Percentiles rank a stretch among this genome's conserved stretches.
Evolutionary conservation across 768 basidiomycete genomes (phyloP).

Genomic region (Kwoniella mangroviensis): DNA sequence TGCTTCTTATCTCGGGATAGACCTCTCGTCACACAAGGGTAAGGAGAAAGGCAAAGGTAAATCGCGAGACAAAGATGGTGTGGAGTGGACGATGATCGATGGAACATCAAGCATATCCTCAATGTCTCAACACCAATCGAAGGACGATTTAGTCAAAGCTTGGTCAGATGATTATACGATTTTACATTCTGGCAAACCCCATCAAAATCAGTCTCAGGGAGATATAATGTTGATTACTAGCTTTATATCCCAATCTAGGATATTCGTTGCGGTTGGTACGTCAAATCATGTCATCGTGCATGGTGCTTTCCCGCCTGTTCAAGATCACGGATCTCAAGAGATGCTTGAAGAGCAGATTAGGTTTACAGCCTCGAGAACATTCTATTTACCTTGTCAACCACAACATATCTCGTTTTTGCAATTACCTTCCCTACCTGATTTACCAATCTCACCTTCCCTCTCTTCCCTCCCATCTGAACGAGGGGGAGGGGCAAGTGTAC

Average conservation of each 20-base stretch:
- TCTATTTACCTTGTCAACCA: conserved; percentile 36
- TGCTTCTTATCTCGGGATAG: conserved; percentile 7
- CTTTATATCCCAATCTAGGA: conserved; percentile 3
- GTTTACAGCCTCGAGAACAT: conserved; percentile 27
- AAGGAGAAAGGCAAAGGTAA: conserved; percentile 9
- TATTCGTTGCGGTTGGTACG: conserved; percentile 27
- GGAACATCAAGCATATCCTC: conserved; percentile 5
- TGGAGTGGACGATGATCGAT: conserved; percentile 18
- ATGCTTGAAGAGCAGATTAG: neutral
- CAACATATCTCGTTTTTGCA: conserved; percentile 23
- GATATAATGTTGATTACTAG: conserved; percentile 2
- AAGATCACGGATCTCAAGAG: neutral
- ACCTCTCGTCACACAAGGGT: neutral
- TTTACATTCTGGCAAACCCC: neutral
- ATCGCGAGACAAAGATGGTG: neutral
- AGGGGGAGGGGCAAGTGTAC: neutral
- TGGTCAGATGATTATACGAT: conserved; percentile 12
- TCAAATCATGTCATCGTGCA: conserved; percentile 21
- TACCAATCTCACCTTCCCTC: neutral
- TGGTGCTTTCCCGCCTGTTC: conserved; percentile 11
- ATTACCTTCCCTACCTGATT: conserved; percentile 14
- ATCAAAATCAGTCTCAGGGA: neutral
- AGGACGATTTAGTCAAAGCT: conserved; percentile 3
- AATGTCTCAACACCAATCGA: neutral
- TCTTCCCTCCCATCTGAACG: neutral